phyloP scores from a whole-genome alignment of 768 basidiomycete species.

The Podaxis pistillaris region DNA sequence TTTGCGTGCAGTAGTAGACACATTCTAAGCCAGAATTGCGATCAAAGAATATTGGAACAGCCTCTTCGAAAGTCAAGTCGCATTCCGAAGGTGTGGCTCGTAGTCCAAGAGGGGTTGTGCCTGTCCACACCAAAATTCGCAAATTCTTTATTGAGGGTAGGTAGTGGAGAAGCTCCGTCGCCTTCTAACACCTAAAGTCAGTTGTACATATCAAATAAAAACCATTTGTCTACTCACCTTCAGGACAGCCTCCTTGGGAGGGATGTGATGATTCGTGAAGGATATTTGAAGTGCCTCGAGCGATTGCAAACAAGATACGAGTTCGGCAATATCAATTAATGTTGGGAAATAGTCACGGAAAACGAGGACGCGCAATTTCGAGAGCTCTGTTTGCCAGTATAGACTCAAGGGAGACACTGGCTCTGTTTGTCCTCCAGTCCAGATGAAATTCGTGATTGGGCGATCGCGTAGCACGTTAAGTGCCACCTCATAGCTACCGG shows the following conservation, averaged over 20 bases:
- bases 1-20: neutral
- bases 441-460: constrained; percentile 4
- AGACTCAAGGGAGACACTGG: neutral
- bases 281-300: constrained; percentile 10
- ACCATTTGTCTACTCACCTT: neutral
- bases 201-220: neutral
- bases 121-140: neutral
- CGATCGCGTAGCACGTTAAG: neutral
- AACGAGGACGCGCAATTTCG: constrained; percentile 6
- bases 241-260: neutral
- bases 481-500: neutral
- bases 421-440: neutral
- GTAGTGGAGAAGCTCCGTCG: neutral
- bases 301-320: neutral
- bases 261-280: neutral
- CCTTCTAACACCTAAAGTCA: neutral
- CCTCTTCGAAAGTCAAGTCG: neutral
- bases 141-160: neutral
- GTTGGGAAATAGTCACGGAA: neutral
- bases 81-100: neutral
- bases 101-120: neutral
- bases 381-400: neutral
- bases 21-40: neutral
- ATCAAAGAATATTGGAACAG: neutral
- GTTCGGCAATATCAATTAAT: neutral